A percentile compares a stretch with the other conserved stretches of the same genome.
phyloP scores from a whole-genome alignment of 441 rosid species.

The Populus hybrid region DNA sequence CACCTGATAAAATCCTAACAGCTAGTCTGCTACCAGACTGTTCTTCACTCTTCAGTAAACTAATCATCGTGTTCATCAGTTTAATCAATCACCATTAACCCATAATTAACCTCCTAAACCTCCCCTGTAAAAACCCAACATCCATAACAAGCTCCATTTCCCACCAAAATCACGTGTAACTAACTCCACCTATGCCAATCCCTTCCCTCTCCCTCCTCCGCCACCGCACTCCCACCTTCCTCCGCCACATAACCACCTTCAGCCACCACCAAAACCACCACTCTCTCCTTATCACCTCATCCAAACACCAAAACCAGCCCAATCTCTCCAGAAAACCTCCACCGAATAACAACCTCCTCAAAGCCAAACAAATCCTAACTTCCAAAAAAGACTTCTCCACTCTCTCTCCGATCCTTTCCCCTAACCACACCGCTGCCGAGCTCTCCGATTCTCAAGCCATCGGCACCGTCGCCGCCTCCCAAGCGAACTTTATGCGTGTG shows the following conservation, averaged over 20 bases:
- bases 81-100: too few relatives aligned
- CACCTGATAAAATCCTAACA: too few relatives aligned
- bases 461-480: conserved; percentile 80
- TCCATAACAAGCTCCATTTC: too few relatives aligned
- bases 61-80: too few relatives aligned
- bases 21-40: too few relatives aligned
- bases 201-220: conserved; percentile 43
- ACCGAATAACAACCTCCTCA: conserved; percentile 57
- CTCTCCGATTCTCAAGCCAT: conserved; percentile 75
- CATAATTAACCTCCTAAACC: too few relatives aligned
- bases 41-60: too few relatives aligned
- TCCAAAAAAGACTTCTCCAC: conserved; percentile 47
- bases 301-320: conserved; percentile 36
- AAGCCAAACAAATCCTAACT: conserved; percentile 45
- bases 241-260: conserved; percentile 25
- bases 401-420: conserved; percentile 61
- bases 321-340: conserved; percentile 43
- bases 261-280: conserved; percentile 14
- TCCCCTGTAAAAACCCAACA: too few relatives aligned
- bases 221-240: conserved; percentile 40
- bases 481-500: conserved; percentile 97
- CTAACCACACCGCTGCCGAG: conserved; percentile 31
- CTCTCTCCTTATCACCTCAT: conserved; percentile 23
- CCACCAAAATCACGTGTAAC: too few relatives aligned
- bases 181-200: too few relatives aligned